phyloP scores from a whole-genome alignment of 2,329 filamentous ascomycete species.

The Bisporella sp. region DNA sequence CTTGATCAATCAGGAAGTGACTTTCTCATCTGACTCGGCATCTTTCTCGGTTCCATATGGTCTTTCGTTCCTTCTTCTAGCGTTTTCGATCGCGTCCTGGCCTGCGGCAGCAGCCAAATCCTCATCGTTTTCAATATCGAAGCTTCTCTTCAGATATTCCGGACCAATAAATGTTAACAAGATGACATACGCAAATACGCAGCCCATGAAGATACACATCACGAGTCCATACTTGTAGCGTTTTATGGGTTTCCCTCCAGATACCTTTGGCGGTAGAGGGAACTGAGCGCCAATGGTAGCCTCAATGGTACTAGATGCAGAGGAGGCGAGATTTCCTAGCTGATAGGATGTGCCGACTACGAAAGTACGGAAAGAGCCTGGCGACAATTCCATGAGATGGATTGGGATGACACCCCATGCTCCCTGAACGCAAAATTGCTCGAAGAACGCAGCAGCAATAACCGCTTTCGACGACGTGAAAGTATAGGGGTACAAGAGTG shows the following conservation, averaged over 20 bases:
- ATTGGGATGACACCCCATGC: slow-evolving; percentile 71
- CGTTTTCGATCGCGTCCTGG: slow-evolving; percentile 21
- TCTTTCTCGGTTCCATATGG: too few relatives aligned
- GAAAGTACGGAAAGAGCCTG: slow-evolving; percentile 61
- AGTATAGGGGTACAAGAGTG: slow-evolving; percentile 77
- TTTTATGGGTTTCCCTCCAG: slow-evolving; percentile 24
- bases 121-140: slow-evolving; percentile 38
- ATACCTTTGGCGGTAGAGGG: slow-evolving; percentile 53
- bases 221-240: slow-evolving; percentile 75
- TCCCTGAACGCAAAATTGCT: slow-evolving; percentile 73
- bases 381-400: slow-evolving; percentile 68
- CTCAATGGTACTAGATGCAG: slow-evolving; percentile 68
- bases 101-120: slow-evolving; percentile 38
- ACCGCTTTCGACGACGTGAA: slow-evolving; percentile 56
- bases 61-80: neutral
- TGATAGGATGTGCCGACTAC: slow-evolving; percentile 70
- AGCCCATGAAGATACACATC: slow-evolving; percentile 83
- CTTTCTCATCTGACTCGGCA: too few relatives aligned
- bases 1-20: too few relatives aligned
- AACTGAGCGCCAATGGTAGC: slow-evolving; percentile 71
- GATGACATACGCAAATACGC: slow-evolving; percentile 53
- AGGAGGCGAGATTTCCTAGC: slow-evolving; percentile 68
- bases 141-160: slow-evolving; percentile 37
- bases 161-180: slow-evolving; percentile 46
- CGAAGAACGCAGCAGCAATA: slow-evolving; percentile 77